phyloP scores from a whole-genome alignment of 306 rosid species.

The Cicer cuneatum region DNA sequence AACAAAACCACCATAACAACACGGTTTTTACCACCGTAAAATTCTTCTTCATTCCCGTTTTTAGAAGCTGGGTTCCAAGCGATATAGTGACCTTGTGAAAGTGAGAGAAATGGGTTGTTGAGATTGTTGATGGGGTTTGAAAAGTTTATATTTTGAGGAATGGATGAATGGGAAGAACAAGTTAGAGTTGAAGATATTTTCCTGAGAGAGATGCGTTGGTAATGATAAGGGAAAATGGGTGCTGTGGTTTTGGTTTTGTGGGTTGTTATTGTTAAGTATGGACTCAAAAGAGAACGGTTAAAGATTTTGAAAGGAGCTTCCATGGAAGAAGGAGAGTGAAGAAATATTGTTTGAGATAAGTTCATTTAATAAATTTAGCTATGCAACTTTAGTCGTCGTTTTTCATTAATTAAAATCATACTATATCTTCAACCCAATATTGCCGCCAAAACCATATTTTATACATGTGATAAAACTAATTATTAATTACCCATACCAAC shows the following conservation, averaged over 20 bases:
- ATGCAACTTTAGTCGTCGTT: too few relatives aligned
- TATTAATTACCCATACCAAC: too few relatives aligned
- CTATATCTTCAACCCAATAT: too few relatives aligned
- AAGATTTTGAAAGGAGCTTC: constrained; percentile 58
- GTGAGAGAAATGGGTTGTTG: constrained; percentile 43
- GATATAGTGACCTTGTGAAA: constrained; percentile 40
- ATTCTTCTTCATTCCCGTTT: constrained; percentile 35
- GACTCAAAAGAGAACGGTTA: constrained; percentile 52
- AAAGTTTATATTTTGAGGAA: constrained; percentile 36
- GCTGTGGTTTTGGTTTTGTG: constrained; percentile 47
- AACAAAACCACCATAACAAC: constrained; percentile 70
- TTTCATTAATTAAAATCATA: too few relatives aligned
- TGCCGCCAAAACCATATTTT: too few relatives aligned
- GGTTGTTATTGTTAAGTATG: constrained; percentile 41
- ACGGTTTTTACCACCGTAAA: constrained; percentile 35
- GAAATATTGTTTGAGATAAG: too few relatives aligned
- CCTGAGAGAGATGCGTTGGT: not conserved
- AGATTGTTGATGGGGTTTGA: constrained; percentile 24
- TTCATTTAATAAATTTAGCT: too few relatives aligned
- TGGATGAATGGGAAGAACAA: constrained; percentile 48
- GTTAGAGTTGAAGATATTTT: constrained; percentile 45
- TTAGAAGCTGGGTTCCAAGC: constrained; percentile 59
- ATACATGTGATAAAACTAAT: too few relatives aligned
- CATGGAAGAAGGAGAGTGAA: constrained; percentile 41
- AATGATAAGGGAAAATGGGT: not conserved